These are phyloP conservation scores for Myrica gale DNA, from an alignment of 306 rosid species.

Conservation along the genomic window DNA sequence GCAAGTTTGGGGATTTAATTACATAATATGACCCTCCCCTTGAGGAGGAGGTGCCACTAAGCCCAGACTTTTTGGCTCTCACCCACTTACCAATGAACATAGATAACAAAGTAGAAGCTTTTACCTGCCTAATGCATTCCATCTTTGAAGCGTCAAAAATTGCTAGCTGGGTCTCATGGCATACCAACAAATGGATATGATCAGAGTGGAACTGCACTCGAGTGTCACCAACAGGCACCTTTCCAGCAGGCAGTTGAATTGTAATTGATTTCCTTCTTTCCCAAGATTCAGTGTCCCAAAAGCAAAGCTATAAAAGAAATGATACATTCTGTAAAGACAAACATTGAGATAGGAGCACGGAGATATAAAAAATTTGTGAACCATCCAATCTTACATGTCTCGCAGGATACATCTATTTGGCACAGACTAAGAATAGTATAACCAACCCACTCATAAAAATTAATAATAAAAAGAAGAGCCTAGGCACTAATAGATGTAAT, in stretches of 20 bases:
- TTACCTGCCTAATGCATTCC: slow-evolving; percentile 53
- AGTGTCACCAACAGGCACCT: slow-evolving; percentile 70
- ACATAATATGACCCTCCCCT: no score
- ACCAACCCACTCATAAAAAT: not conserved
- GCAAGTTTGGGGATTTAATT: no score
- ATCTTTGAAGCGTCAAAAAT: slow-evolving; percentile 55
- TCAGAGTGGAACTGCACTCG: slow-evolving; percentile 61
- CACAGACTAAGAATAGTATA: no score
- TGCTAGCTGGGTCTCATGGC: slow-evolving; percentile 59
- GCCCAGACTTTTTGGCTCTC: no score
- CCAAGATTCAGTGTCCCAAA: slow-evolving; percentile 60
- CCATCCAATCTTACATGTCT: not conserved
- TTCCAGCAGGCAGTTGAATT: slow-evolving; percentile 49
- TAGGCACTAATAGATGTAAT: not conserved
- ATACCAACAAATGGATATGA: slow-evolving; percentile 50
- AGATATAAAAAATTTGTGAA: not conserved
- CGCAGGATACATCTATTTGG: not conserved
- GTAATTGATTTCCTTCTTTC: slow-evolving; percentile 46
- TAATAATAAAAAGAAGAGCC: not conserved
- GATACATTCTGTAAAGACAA: not conserved
- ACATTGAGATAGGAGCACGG: not conserved
- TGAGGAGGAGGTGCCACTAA: no score
- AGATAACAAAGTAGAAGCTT: not conserved
- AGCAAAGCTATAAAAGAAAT: slow-evolving; percentile 55
- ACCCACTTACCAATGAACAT: slow-evolving; percentile 4